Evolutionary conservation across 148 eudicot species (phyloP), one percentile per base, ranked within the genome.

Genomic region (Limonium bicolor): DNA sequence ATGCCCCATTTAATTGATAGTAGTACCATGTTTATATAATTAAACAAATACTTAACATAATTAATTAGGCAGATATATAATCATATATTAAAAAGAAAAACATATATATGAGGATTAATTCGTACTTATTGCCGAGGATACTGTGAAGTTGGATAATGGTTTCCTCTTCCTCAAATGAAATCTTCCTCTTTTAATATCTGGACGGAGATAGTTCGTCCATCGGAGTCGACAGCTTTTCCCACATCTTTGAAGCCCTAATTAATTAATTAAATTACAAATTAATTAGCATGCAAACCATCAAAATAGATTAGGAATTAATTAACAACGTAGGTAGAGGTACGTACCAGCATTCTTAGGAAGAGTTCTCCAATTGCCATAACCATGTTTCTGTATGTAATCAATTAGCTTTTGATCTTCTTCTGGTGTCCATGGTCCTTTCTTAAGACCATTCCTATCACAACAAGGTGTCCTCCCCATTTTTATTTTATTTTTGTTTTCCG

Each of bases 391-490:
- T 54, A 78, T 71, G 25, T 60, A 68, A 36, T 61, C 42, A 25
- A 68, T 38, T 72, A 78, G 54, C 15, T 65, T 32, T 28, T 61
- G 63, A 59, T 78, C 86, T 65, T 78, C 86, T 20, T 78, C 81
- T 28, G 43, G 26, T 2, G 74, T 65, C 86, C 86, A 78, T 40
- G 81, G 81, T 27, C 86, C 86, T 56, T 59, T 74, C 60, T 71
- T 74, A 22, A 78, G 32, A 19, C 86, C 81, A 38, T 67, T 64
- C 51, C 73, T 78, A 33, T 73, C 86, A 59, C 86, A 78, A 19
- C 86, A 78, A 9, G 86, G 86, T 51, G 77, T 71, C 64, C 80
- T 73, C 54, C 64, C 86, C 86, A 78, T 78, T 7, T 29, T 29
- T n/a, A n/a, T n/a, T n/a, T n/a, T n/a, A n/a, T n/a, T n/a, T n/a